Evolutionary conservation across 129 eudicot genomes (phyloP).

Genomic region (Pulicaria dysenterica): DNA sequence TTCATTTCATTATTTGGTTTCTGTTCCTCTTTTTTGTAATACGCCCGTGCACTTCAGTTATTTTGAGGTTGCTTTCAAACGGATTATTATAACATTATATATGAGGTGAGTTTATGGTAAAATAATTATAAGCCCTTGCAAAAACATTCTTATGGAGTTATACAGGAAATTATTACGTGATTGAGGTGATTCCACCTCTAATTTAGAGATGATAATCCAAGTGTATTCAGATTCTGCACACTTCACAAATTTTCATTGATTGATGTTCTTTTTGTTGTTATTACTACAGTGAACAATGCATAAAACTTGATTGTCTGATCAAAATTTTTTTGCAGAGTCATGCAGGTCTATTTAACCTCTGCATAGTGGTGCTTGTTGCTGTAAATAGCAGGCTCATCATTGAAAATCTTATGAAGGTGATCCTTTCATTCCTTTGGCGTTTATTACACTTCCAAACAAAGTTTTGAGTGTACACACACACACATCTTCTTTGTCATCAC

Average conservation of each 20-base stretch:
- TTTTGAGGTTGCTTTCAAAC: too few species aligned
- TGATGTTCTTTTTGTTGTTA: not conserved
- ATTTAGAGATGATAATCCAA: too few species aligned
- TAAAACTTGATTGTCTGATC: conserved; percentile 12
- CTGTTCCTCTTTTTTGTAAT: too few species aligned
- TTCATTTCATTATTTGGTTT: not conserved
- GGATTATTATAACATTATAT: too few species aligned
- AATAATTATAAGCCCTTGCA: not conserved
- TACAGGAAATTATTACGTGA: not conserved
- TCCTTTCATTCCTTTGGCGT: too few species aligned
- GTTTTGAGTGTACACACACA: too few species aligned
- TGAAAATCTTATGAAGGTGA: conserved; percentile 82
- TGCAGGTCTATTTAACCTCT: conserved; percentile 84
- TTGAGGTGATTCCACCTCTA: not conserved
- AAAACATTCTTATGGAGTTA: not conserved
- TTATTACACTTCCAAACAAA: too few species aligned
- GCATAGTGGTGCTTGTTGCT: conserved; percentile 91
- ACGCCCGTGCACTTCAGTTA: too few species aligned
- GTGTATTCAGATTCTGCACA: too few species aligned
- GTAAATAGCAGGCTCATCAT: conserved; percentile 86
- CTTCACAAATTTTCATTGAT: not conserved
- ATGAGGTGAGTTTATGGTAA: too few species aligned
- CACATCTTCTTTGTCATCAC: too few species aligned
- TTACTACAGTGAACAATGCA: not conserved
- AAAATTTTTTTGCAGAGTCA: conserved; percentile 56